Base-by-base conservation (phyloP, 2,329 filamentous ascomycete genomes). In the Kalmusia sp. region DNA sequence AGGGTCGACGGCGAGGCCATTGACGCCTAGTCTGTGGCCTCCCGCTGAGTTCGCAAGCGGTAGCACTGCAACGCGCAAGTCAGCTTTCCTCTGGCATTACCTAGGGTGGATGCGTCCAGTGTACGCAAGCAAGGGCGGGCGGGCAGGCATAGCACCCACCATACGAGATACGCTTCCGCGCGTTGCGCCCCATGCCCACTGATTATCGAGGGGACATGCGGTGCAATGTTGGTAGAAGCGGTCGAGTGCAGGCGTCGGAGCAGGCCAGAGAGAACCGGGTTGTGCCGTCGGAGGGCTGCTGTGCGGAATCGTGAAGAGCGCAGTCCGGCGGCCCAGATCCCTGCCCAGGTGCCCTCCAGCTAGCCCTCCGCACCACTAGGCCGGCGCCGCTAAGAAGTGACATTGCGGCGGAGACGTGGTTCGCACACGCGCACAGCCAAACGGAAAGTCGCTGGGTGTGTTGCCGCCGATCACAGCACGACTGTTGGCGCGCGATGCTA, bases 21-120 rank as follows among this genome's bases (percentile, higher is more conserved):
- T 97, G 65, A 99, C 92, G 61, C 95, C 95, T 51, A 98, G 86
- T 66, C 93, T 84, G 80, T 99, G 95, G 52, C 93, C 93, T 62
- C 91, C 92, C 15, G 87, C 84, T 53, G 86, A 87, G 75, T 89
- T 87, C 57, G 87, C 86, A 65, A 90, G 85, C 68, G 88, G 88
- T 62, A 91, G 83, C 76, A 91, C 87, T 89, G 68, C 55, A 58
- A 40, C 37, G 39, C 27, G 55, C 47, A 22, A 37, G 61, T 64
- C 46, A 64, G 59, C 54, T 47, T 41, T 43, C 34, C 43, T 54
- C 21, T 25, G 21, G 31, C 35, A 45, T 51, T 40, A 47, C 50
- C 37, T 41, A 49, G 46, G 27, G 19, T 35, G 39, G 27, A 39
- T 25, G 38, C n/a, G 25, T 39, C 55, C 51, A 50, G 27, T 39